Evolutionary conservation across 2,329 filamentous ascomycete species (phyloP), one percentile per base, ranked within the genome.

Genomic region (Colletotrichum simmondsii): DNA sequence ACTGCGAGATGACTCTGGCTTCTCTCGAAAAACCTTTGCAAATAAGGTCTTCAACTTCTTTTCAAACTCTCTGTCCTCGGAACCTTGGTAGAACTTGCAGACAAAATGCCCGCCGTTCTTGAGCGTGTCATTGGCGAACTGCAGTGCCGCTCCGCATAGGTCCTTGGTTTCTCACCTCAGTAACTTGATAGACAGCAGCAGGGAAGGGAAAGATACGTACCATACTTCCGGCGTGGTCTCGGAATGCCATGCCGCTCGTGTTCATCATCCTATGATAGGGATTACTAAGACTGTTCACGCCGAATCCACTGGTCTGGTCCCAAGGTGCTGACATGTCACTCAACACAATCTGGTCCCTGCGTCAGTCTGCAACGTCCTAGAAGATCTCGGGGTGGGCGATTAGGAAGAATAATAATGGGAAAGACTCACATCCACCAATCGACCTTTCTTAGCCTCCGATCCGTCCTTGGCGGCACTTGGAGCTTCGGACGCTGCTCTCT

Each of bases 251-350:
- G 69, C 97, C 97, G 85, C 94, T 98, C 78, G 96, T 98, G 84
- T 99, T 99, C 95, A 98, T 98, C 93, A 99, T 93, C 97, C 97
- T 99, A 89, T 85, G 83, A 91, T 97, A 97, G 76, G 95, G 95
- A 90, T 97, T 93, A 96, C 92, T 97, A 90, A 98, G 89, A 87
- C 92, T 97, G 86, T 91, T 95, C 87, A 93, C 92, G 86, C 91
- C 92, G 86, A 94, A 95, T 80, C 92, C 93, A 79, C 88, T 88
- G 65, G 90, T 93, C 86, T 94, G 93, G 79, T 91, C 88, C 95
- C 95, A 98, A 93, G 97, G 95, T 89, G 89, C 96, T 91, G 92
- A 99, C 97, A 99, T 99, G 90, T 99, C 97, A 91, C 95, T 98
- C 81, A 99, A 87, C 81, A 99, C 94, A 80, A 99, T 91, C 89